A percentile compares a stretch with the other conserved stretches of the same genome.
These are phyloP conservation scores for Ceratobasidium sp. DNA, from an alignment of 1,284 basidiomycete species.

Conservation along the genomic window DNA sequence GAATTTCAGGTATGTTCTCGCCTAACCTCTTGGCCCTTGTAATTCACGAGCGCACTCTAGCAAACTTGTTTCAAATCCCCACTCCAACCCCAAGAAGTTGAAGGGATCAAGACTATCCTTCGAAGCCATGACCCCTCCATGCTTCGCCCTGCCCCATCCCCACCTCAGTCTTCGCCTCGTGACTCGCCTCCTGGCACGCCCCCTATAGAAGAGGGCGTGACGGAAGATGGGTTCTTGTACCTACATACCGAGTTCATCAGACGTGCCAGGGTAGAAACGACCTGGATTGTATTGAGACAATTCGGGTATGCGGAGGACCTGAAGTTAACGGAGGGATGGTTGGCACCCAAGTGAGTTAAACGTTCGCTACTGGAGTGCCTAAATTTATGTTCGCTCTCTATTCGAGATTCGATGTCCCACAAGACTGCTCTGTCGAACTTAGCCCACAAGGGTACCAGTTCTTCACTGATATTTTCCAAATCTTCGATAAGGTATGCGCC, in stretches of 20 bases:
- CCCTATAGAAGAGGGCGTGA: constrained; percentile 72
- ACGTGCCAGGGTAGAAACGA: constrained; percentile 95
- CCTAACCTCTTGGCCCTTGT: constrained; percentile 41
- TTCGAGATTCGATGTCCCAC: constrained; percentile 88
- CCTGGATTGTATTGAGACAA: constrained; percentile 95
- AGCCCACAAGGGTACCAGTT: constrained; percentile 95
- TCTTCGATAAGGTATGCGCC: constrained; percentile 85
- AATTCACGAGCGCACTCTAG: constrained; percentile 54
- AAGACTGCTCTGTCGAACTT: constrained; percentile 95
- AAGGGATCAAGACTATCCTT: constrained; percentile 91
- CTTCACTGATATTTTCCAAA: constrained; percentile 97
- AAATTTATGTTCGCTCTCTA: constrained; percentile 57
- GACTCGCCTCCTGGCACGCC: constrained; percentile 51
- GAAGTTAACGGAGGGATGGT: constrained; percentile 87
- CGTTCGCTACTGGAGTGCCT: constrained; percentile 49
- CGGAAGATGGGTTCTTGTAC: constrained; percentile 93
- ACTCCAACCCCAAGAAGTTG: constrained; percentile 91
- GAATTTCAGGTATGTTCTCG: constrained; percentile 85
- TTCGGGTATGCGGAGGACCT: constrained; percentile 98
- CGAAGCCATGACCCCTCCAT: constrained; percentile 67
- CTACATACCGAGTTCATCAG: constrained; percentile 98
- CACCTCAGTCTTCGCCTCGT: constrained; percentile 46
- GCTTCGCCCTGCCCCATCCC: constrained; percentile 55
- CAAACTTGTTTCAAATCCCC: constrained; percentile 96
- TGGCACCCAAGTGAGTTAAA: constrained; percentile 79